These are phyloP conservation scores for Boletus semigastroideus DNA, from an alignment of 1,284 basidiomycete genomes.

Conservation along the genomic window DNA sequence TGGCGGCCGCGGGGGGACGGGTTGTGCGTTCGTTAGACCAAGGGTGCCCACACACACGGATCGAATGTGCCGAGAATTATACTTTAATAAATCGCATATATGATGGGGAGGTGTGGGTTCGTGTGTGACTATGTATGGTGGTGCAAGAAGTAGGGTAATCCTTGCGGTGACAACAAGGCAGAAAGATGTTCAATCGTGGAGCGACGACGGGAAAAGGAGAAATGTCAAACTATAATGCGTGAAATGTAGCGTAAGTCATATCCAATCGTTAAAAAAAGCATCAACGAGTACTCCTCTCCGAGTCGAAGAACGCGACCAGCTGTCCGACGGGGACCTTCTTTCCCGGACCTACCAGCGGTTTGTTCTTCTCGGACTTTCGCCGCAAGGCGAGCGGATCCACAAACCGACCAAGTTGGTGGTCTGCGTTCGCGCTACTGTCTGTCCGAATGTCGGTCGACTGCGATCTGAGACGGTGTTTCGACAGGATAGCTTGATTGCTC, in stretches of 20 bases:
- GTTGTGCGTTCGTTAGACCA: too few species aligned
- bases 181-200: conserved; percentile 1
- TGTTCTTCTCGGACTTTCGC: conserved; percentile 43
- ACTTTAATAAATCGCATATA: background rate
- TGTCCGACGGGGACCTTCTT: conserved; percentile 73
- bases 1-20: too few species aligned
- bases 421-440: conserved; percentile 11
- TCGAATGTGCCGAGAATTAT: background rate
- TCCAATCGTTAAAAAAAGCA: background rate
- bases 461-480: conserved; percentile 26
- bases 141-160: conserved; percentile 8
- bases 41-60: background rate
- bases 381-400: conserved; percentile 72
- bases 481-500: conserved; percentile 23
- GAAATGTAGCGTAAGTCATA: background rate
- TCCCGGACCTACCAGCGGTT: conserved; percentile 28
- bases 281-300: conserved; percentile 43
- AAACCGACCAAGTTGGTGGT: conserved; percentile 39
- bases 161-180: background rate
- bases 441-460: conserved; percentile 32
- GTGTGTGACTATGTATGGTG: background rate
- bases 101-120: background rate
- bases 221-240: background rate
- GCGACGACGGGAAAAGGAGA: background rate
- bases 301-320: conserved; percentile 80